Conservation (phyloP, 257 asterid genomes). For the Capsicum rhomboideum region DNA sequence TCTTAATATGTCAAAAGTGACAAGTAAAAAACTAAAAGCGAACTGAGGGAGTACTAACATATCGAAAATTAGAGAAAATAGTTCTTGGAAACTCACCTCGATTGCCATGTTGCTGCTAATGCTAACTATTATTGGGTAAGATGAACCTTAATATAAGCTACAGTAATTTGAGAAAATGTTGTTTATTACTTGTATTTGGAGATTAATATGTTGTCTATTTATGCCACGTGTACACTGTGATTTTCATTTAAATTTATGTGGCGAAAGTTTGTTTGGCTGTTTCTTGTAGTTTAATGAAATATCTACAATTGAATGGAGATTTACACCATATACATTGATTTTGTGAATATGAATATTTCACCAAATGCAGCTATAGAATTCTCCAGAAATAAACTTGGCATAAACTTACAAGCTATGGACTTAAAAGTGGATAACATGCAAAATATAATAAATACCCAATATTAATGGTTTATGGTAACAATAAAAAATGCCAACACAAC, state of each 20-base stretch:
- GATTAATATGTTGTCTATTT: not conserved
- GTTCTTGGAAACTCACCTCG: conserved; percentile 27
- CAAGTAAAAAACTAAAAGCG: no score
- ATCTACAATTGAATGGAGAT: conserved; percentile 2
- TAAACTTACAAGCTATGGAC: not conserved
- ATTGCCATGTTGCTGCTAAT: conserved; percentile 36
- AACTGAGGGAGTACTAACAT: no score
- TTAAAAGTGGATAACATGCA: no score
- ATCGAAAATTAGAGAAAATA: not conserved
- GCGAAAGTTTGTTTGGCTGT: conserved; percentile 31
- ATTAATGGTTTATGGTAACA: no score
- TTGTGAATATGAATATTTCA: not conserved
- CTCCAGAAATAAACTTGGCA: not conserved
- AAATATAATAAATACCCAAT: no score
- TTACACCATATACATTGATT: not conserved
- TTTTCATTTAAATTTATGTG: conserved; percentile 25
- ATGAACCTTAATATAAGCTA: not conserved
- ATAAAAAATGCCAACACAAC: no score
- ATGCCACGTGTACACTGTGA: conserved; percentile 16
- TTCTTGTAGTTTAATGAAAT: conserved; percentile 14
- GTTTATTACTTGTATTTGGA: not conserved
- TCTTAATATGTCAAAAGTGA: no score
- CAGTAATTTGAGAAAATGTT: not conserved
- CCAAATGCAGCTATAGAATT: not conserved
- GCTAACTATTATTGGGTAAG: not conserved